A percentile compares a stretch with the other conserved stretches of the same genome.
Conservation (phyloP, 2,329 filamentous ascomycete species). For the Microascus cirrosus region DNA sequence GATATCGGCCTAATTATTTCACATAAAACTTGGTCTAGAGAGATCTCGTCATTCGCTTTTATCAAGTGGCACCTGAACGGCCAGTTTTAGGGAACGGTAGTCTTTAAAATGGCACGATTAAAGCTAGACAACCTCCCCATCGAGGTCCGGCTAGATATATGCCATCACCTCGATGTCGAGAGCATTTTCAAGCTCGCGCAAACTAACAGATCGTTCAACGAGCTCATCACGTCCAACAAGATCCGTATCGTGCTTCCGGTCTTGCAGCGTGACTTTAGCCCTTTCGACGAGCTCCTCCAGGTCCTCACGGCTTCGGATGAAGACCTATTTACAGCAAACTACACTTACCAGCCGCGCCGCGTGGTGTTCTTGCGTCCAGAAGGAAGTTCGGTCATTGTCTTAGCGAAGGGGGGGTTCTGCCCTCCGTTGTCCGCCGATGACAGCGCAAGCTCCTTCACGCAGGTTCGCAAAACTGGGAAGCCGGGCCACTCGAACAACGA, state of each 20-base stretch:
- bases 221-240: slow-evolving; percentile 29
- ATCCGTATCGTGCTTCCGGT: slow-evolving; percentile 28
- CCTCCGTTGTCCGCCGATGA: neutral
- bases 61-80: neutral
- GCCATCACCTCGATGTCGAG: slow-evolving; percentile 28
- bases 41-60: neutral
- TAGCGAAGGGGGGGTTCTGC: slow-evolving; percentile 5
- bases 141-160: slow-evolving; percentile 37
- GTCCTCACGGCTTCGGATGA: slow-evolving; percentile 28
- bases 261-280: slow-evolving; percentile 29
- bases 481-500: neutral
- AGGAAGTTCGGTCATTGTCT: slow-evolving; percentile 17
- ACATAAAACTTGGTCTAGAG: neutral
- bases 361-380: slow-evolving; percentile 25
- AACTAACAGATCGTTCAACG: slow-evolving; percentile 23
- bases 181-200: slow-evolving; percentile 27
- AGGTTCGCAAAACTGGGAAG: slow-evolving; percentile 8
- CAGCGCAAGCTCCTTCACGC: neutral
- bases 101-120: neutral
- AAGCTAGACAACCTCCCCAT: slow-evolving; percentile 19
- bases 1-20: too few relatives aligned
- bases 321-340: slow-evolving; percentile 19
- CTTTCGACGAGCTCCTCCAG: slow-evolving; percentile 32
- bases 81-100: neutral
- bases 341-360: slow-evolving; percentile 24